Evolutionary conservation across 2,329 filamentous ascomycete species (phyloP).

Genomic region (Didymella pomorum): DNA sequence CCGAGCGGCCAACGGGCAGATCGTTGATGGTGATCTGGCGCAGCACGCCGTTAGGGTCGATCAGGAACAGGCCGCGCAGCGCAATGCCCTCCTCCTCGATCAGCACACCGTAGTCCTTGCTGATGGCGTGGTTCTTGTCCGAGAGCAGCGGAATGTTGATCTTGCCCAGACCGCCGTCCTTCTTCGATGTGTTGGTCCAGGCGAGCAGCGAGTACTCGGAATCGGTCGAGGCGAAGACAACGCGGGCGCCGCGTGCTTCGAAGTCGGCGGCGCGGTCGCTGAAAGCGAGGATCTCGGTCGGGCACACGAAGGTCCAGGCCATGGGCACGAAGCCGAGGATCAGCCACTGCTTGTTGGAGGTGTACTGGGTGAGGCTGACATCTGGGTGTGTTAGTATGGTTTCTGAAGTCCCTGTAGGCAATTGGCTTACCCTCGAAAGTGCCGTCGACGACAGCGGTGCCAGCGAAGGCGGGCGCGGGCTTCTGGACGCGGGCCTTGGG

Average conservation of each 20-base stretch:
- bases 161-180: conserved; percentile 68
- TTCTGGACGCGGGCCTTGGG: conserved; percentile 52
- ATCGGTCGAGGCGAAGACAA: conserved; percentile 70
- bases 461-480: conserved; percentile 50
- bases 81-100: conserved; percentile 70
- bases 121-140: conserved; percentile 68
- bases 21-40: conserved; percentile 72
- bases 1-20: conserved; percentile 69
- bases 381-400: conserved; percentile 36
- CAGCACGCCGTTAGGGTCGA: conserved; percentile 68
- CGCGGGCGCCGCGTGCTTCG: conserved; percentile 64
- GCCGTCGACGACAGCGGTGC: conserved; percentile 52
- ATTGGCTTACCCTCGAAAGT: conserved; percentile 50
- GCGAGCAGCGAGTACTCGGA: conserved; percentile 66
- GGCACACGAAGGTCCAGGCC: conserved; percentile 74
- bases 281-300: conserved; percentile 71
- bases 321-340: conserved; percentile 72
- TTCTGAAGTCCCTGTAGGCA: not conserved
- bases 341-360: conserved; percentile 62
- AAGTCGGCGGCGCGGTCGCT: conserved; percentile 69
- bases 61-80: conserved; percentile 70
- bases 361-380: conserved; percentile 51
- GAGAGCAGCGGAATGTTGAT: conserved; percentile 69
- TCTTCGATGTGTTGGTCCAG: conserved; percentile 66
- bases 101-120: conserved; percentile 69